Evolutionary conservation across 2,329 filamentous ascomycete genomes (phyloP).

Genomic region (Hymenoscyphus fructigenus): DNA sequence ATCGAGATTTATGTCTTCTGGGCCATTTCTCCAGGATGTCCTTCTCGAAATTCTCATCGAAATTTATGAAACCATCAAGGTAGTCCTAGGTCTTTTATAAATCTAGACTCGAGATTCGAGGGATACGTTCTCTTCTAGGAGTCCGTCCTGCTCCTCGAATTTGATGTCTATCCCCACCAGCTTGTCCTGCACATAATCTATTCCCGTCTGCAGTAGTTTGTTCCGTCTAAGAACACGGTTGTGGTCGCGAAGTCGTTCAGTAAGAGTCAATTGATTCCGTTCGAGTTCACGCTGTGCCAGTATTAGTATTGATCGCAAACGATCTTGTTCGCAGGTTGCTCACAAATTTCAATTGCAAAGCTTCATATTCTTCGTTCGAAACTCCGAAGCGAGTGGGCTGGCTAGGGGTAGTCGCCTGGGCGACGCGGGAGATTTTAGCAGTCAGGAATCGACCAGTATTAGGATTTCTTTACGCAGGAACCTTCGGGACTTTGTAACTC

Average conservation of each 20-base stretch:
- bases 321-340: too few species aligned
- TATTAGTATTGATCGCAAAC: too few species aligned
- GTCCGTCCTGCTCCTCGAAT: not conserved
- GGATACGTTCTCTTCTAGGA: too few species aligned
- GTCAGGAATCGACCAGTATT: not conserved
- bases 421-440: too few species aligned
- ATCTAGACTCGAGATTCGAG: not conserved
- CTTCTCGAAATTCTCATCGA: not conserved
- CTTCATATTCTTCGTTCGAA: not conserved
- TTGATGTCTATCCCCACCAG: not conserved
- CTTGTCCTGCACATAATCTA: not conserved
- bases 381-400: not conserved
- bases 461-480: not conserved
- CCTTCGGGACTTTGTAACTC: not conserved
- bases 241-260: too few species aligned
- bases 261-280: not conserved
- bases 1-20: not conserved
- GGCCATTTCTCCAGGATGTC: slow-evolving; percentile 7
- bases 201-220: not conserved
- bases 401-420: too few species aligned
- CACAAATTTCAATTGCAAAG: not conserved
- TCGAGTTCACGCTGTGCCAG: not conserved
- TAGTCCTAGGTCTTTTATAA: not conserved
- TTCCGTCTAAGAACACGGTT: too few species aligned
- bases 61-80: not conserved